phyloP scores from a whole-genome alignment of 352 stramenopile species.

The Phytophthora sojae region DNA sequence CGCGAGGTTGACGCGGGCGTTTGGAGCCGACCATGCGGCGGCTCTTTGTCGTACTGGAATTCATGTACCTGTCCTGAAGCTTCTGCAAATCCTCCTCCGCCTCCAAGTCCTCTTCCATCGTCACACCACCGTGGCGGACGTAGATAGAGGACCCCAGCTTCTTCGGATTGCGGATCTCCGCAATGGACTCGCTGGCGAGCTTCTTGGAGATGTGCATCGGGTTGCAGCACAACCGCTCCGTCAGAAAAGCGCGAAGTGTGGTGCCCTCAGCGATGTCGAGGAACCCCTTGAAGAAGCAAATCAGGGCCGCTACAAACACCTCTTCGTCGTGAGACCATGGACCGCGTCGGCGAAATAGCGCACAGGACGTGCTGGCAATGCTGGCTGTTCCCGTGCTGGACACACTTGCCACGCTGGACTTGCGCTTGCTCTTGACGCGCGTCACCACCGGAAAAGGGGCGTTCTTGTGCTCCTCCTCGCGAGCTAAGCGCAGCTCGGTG shows the following conservation, averaged over 20 bases:
- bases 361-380: constrained; percentile 24
- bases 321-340: constrained; percentile 78
- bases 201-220: constrained; percentile 85
- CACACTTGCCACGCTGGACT: constrained; percentile 34
- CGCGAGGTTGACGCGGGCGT: constrained; percentile 26
- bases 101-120: constrained; percentile 38
- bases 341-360: constrained; percentile 61
- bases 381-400: constrained; percentile 35
- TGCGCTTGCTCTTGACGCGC: constrained; percentile 37
- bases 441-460: constrained; percentile 4
- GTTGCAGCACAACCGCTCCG: constrained; percentile 70
- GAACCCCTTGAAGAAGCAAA: constrained; percentile 72
- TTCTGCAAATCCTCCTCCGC: constrained; percentile 48
- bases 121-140: constrained; percentile 48
- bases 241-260: constrained; percentile 70
- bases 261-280: constrained; percentile 69
- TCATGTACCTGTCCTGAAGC: constrained; percentile 49
- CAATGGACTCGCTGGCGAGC: constrained; percentile 72
- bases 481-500: constrained; percentile 55
- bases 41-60: constrained; percentile 24
- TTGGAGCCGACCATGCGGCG: constrained; percentile 17
- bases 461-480: constrained; percentile 48
- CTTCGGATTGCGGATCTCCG: constrained; percentile 74
- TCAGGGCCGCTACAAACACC: constrained; percentile 67
- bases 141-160: constrained; percentile 76